Base-by-base conservation (phyloP, 441 rosid genomes). In the Kokia cookei region DNA sequence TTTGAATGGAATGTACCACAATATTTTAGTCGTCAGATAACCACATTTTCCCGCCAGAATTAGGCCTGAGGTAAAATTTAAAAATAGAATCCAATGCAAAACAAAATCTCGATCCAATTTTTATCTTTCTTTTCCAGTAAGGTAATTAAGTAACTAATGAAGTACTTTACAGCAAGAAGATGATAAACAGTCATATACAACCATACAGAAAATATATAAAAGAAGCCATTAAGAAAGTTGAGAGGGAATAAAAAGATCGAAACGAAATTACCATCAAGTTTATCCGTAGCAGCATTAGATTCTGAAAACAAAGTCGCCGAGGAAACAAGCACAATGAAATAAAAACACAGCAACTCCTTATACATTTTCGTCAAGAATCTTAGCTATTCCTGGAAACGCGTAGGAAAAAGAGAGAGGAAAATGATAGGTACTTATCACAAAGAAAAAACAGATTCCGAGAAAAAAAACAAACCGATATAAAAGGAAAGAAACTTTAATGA, bases 221-320 rank as follows among this genome's bases (percentile, higher is more conserved):
- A 50, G 24, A 45, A 24, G 57, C 42, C 24, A 26, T 42, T 35
- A 17, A 53, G 58, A 58, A 14, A 7, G 22, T 26, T 29, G 17
- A 74, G 45, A 42, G 63, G 63, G 60, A 9, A 9, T 42, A 12
- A 9, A 48, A 26, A 73, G 24, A 48, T 14, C 22, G 26, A 37
- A 50, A 65, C 5, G 61, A 15, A 71, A 24, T 78, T 87, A 93
- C 99, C 94, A 67, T 93, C 97, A 29, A 84, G 79, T 32, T 82
- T 84, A 83, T 93, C 92, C 35, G 97, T 92, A 37, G 73, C 74
- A 12, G 94, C 87, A 57, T 77, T 66, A 71, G 88, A 79, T 43
- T 75, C 79, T 70, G 73, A 72, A 83, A 79, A 78, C 62, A 87
- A 79, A 76, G 78, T 70, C 64, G 71, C 78, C 10, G 57, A 80